phyloP scores from a whole-genome alignment of 495 filamentous ascomycete species.

The Xylaria intraflava region DNA sequence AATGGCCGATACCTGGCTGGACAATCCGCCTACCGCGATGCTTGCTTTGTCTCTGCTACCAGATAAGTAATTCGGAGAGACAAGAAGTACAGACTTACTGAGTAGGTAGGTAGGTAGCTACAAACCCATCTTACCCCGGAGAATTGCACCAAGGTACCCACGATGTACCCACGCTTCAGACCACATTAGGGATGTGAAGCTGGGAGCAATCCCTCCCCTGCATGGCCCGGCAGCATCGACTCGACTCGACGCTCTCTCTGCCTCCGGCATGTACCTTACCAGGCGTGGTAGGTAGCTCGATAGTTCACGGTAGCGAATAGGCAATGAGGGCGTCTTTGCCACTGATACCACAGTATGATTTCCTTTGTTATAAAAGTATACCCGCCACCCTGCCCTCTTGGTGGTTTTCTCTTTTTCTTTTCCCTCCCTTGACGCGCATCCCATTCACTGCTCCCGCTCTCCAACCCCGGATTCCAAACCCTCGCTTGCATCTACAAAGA shows the following conservation, averaged over 20 bases:
- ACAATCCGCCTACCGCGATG: too few relatives aligned
- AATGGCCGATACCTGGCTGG: too few relatives aligned
- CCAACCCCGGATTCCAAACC: neutral
- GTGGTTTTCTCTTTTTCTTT: neutral
- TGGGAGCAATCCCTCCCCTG: neutral
- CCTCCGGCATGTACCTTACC: neutral
- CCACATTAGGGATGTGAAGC: neutral
- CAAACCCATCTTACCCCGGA: too few relatives aligned
- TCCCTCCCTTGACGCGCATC: neutral
- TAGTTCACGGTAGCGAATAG: neutral
- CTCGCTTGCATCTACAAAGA: neutral
- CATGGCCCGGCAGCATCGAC: neutral
- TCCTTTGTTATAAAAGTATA: slow-evolving; percentile 2
- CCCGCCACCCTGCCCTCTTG: neutral
- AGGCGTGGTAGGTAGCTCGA: neutral
- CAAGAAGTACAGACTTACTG: too few relatives aligned
- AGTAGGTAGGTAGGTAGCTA: too few relatives aligned
- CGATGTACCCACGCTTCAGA: too few relatives aligned
- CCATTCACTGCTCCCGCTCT: neutral
- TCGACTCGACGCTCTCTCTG: too few relatives aligned
- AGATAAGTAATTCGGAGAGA: too few relatives aligned
- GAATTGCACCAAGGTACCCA: too few relatives aligned
- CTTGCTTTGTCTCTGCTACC: too few relatives aligned
- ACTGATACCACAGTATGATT: neutral
- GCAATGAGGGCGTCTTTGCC: neutral